Percentiles rank a stretch among this genome's conserved stretches.
These are phyloP conservation scores for Plasmodium knowlesi DNA, from an alignment of 169 alveolate species.

Conservation along the genomic window DNA sequence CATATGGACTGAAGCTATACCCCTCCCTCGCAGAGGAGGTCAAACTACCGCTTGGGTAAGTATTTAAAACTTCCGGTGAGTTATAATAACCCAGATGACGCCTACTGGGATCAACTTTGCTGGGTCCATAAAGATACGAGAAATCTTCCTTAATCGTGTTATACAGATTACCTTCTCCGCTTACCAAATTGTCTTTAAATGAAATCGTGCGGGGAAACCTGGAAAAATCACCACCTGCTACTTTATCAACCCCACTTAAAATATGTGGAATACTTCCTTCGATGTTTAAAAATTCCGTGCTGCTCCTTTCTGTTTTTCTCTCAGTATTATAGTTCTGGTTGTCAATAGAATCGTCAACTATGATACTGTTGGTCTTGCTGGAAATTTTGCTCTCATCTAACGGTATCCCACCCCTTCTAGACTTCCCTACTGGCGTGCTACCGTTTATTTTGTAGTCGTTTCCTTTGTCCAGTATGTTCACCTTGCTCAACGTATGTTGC, in stretches of 20 bases:
- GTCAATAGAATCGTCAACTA: slow-evolving; percentile 1
- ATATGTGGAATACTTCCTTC: slow-evolving; percentile 1
- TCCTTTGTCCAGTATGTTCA: not conserved
- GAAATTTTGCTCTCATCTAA: slow-evolving; percentile 40
- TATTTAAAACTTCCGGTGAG: not conserved
- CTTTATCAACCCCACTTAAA: not conserved
- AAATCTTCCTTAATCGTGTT: not conserved
- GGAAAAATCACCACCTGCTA: not conserved
- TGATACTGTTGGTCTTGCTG: slow-evolving; percentile 15
- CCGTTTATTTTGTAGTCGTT: not conserved
- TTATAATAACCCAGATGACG: slow-evolving; percentile 1
- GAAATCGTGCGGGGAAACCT: not conserved
- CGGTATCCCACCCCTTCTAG: not conserved
- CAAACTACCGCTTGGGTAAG: slow-evolving; percentile 6
- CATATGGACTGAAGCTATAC: not conserved
- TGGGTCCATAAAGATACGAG: slow-evolving; percentile 13
- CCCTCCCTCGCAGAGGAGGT: not conserved
- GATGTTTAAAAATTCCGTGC: slow-evolving; percentile 3
- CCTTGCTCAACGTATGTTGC: slow-evolving; percentile 10
- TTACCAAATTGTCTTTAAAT: slow-evolving; percentile 9
- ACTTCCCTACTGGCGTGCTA: not conserved
- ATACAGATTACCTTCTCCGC: slow-evolving; percentile 17
- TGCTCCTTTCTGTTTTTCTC: not conserved
- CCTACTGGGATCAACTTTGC: not conserved
- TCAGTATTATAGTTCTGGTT: not conserved